A percentile compares a stretch with the other conserved stretches of the same genome.
phyloP scores from a whole-genome alignment of 352 stramenopile genomes.

The Stramenopiles sp. region DNA sequence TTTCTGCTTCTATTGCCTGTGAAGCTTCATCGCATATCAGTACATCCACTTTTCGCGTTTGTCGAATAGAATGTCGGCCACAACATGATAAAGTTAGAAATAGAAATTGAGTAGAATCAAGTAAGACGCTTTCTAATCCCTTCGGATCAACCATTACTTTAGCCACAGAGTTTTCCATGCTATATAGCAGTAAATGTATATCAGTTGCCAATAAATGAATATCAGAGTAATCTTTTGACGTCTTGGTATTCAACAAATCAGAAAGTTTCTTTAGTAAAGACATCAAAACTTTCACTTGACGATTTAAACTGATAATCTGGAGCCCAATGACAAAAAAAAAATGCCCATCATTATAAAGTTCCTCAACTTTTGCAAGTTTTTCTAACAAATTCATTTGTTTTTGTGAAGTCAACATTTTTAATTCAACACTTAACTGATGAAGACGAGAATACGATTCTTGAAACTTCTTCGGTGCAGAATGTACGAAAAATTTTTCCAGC shows the following conservation, averaged over 20 bases:
- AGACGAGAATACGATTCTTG: not conserved
- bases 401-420: not conserved
- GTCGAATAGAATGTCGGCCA: not conserved
- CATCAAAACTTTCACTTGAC: not conserved
- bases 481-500: not conserved
- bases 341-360: not conserved
- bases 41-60: not conserved
- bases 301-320: not conserved
- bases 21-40: slow-evolving; percentile 98
- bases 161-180: not conserved
- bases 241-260: not conserved
- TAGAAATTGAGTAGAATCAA: not conserved
- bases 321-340: not conserved
- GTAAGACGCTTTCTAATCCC: not conserved
- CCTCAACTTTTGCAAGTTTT: not conserved
- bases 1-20: slow-evolving; percentile 95
- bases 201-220: not conserved
- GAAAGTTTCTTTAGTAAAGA: not conserved
- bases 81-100: not conserved
- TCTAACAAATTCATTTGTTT: not conserved
- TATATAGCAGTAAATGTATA: not conserved
- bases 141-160: not conserved
- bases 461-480: not conserved
- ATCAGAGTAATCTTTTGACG: not conserved
- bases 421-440: not conserved